Percentiles rank a stretch among this genome's conserved stretches.
These are phyloP conservation scores for Primulina eburnea DNA, from an alignment of 257 asterid species.

Conservation along the genomic window DNA sequence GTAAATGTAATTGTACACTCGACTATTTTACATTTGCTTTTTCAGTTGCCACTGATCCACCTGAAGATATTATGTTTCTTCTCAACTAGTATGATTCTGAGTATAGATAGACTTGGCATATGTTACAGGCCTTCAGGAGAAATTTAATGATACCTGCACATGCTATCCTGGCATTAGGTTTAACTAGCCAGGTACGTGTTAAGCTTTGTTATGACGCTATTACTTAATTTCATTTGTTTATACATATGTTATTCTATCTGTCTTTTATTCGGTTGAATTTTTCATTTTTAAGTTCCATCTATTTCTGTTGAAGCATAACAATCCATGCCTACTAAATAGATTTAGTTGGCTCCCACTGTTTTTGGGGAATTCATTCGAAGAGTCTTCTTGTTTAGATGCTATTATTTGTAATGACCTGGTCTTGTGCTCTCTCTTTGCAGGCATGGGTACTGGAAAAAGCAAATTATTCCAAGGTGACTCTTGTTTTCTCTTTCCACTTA, in stretches of 20 bases:
- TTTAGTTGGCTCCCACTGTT: background rate
- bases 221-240: constrained; percentile 9
- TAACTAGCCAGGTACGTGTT: constrained; percentile 68
- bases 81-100: constrained; percentile 6
- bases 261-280: background rate
- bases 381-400: background rate
- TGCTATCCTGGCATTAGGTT: constrained; percentile 58
- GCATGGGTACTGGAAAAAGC: constrained; percentile 76
- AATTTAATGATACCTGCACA: constrained; percentile 83
- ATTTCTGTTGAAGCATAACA: background rate
- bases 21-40: constrained; percentile 9
- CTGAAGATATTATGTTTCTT: constrained; percentile 1
- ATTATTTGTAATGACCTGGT: constrained; percentile 7
- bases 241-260: background rate
- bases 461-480: constrained; percentile 72
- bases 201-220: constrained; percentile 15
- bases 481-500: background rate
- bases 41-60: constrained; percentile 2
- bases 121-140: constrained; percentile 73
- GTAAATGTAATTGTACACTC: constrained; percentile 33
- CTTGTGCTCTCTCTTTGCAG: constrained; percentile 38
- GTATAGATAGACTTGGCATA: constrained; percentile 21
- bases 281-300: background rate
- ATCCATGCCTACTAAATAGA: background rate
- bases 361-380: background rate